These are phyloP conservation scores for Dryas octopetala DNA, from an alignment of 306 rosid species.

Conservation along the genomic window DNA sequence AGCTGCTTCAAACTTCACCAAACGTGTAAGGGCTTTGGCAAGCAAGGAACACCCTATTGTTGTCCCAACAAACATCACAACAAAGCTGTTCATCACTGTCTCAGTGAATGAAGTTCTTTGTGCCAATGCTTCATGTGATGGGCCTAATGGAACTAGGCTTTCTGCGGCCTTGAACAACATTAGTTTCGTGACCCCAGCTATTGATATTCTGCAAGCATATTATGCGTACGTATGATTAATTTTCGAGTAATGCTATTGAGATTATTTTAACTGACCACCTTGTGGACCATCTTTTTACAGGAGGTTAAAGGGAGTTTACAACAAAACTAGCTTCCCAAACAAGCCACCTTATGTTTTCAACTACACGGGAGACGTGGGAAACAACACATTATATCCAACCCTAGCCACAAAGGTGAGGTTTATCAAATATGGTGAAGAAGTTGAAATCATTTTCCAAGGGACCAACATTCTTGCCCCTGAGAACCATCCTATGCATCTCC, in stretches of 20 bases:
- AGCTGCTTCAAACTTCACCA: constrained; percentile 21
- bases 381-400: constrained; percentile 17
- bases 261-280: too few species aligned
- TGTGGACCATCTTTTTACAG: too few species aligned
- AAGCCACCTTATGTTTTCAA: constrained; percentile 29
- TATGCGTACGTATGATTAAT: constrained; percentile 21
- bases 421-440: constrained; percentile 31
- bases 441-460: constrained; percentile 50
- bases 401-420: constrained; percentile 27
- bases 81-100: constrained; percentile 25
- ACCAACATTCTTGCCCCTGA: constrained; percentile 32
- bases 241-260: background rate
- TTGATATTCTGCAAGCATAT: constrained; percentile 36
- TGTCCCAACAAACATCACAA: constrained; percentile 27
- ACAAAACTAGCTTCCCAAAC: constrained; percentile 28
- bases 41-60: constrained; percentile 25
- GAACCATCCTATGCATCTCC: constrained; percentile 56
- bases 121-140: constrained; percentile 22
- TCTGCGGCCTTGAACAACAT: constrained; percentile 37
- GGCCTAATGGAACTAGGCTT: constrained; percentile 21
- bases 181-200: constrained; percentile 30
- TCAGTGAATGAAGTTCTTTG: constrained; percentile 33
- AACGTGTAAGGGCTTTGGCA: constrained; percentile 30
- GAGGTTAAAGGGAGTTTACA: constrained; percentile 20
- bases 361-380: constrained; percentile 39